Conservation (phyloP, 768 basidiomycete genomes). For the Rhizopogon vesiculosus region DNA sequence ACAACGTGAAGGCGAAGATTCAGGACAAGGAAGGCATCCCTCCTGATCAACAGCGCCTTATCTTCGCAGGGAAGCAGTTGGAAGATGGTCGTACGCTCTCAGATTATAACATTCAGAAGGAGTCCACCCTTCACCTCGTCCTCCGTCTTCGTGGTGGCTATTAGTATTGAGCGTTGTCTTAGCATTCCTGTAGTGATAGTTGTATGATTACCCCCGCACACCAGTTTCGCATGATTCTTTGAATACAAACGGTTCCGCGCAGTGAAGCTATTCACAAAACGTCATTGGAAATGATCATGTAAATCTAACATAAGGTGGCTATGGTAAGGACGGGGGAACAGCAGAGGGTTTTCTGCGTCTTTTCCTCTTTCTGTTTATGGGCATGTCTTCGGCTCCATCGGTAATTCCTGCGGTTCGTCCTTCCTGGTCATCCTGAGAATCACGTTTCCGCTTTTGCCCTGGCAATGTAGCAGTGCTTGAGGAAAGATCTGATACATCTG, state of each 20-base stretch:
- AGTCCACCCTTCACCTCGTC: constrained; percentile 62
- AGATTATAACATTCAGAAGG: constrained; percentile 76
- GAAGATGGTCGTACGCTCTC: constrained; percentile 76
- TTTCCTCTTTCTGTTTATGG: constrained; percentile 16
- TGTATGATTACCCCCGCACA: neutral
- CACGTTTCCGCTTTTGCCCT: constrained; percentile 18
- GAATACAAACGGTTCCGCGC: neutral
- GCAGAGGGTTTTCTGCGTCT: constrained; percentile 11
- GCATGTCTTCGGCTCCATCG: neutral
- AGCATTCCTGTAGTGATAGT: neutral
- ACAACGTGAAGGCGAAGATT: constrained; percentile 74
- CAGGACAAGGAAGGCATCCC: constrained; percentile 82
- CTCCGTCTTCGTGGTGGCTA: constrained; percentile 80
- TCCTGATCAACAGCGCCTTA: constrained; percentile 75
- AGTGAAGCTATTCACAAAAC: neutral
- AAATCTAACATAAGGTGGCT: neutral
- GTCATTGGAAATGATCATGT: neutral
- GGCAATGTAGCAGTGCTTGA: neutral
- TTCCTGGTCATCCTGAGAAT: neutral
- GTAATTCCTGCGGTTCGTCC: neutral
- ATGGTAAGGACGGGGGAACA: neutral
- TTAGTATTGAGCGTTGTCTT: constrained; percentile 20
- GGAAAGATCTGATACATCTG: neutral
- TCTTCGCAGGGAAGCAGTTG: constrained; percentile 76
- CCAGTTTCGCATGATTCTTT: neutral